Conservation (phyloP, 2,329 filamentous ascomycete genomes). For the Fusarium verrucosum region DNA sequence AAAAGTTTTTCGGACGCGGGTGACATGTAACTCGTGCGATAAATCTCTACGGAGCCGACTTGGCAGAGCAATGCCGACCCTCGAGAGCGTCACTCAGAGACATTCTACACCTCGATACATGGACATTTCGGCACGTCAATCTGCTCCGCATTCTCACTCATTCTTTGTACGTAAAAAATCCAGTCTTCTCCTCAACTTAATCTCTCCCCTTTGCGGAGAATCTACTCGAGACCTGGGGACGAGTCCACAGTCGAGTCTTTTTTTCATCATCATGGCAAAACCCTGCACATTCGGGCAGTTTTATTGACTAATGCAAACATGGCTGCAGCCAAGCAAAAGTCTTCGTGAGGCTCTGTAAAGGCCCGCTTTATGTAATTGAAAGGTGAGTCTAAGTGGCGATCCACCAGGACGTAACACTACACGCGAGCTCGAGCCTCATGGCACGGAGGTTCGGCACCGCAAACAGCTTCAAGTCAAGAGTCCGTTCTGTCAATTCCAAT, state of each 20-base stretch:
- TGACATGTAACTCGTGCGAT: slow-evolving; percentile 20
- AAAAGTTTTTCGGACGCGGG: slow-evolving; percentile 14
- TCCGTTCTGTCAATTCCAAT: neutral
- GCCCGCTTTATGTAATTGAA: slow-evolving; percentile 36
- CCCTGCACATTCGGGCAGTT: slow-evolving; percentile 13
- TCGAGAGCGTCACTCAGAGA: too few relatives aligned
- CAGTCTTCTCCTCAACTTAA: slow-evolving; percentile 35
- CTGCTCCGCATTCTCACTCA: slow-evolving; percentile 26
- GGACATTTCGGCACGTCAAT: neutral
- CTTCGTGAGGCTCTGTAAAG: slow-evolving; percentile 24
- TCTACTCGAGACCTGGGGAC: slow-evolving; percentile 18
- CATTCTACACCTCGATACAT: too few relatives aligned
- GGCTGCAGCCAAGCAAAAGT: slow-evolving; percentile 34
- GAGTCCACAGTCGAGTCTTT: slow-evolving; percentile 3
- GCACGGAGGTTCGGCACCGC: slow-evolving; percentile 33
- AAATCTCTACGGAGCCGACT: slow-evolving; percentile 14
- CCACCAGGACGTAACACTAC: slow-evolving; percentile 12
- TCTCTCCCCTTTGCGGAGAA: slow-evolving; percentile 37
- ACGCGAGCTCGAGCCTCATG: slow-evolving; percentile 27
- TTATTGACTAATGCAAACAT: slow-evolving; percentile 36
- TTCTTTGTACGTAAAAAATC: slow-evolving; percentile 29
- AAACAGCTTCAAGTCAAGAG: neutral
- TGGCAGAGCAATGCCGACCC: slow-evolving; percentile 7
- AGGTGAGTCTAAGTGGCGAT: slow-evolving; percentile 13
- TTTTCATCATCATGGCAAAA: neutral